A percentile compares a stretch with the other conserved stretches of the same genome.
phyloP scores from a whole-genome alignment of 2,329 filamentous ascomycete species.

The Metarhizium rileyi region DNA sequence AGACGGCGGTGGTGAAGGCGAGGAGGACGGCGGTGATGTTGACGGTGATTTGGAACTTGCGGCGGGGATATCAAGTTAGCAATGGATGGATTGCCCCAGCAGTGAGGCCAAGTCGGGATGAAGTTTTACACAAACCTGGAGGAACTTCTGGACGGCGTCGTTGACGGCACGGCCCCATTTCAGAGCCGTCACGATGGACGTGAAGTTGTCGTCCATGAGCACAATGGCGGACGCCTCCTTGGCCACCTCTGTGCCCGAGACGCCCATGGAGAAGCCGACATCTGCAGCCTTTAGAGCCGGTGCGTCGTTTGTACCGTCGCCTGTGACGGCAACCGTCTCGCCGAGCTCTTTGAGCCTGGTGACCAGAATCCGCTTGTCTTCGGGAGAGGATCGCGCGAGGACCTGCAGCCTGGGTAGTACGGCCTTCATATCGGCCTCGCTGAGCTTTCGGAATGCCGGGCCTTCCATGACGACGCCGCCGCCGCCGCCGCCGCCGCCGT shows the following conservation, averaged over 20 bases:
- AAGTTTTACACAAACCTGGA: constrained; percentile 33
- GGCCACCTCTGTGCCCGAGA: constrained; percentile 56
- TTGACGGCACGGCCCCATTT: constrained; percentile 62
- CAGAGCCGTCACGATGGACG: constrained; percentile 56
- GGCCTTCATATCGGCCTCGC: constrained; percentile 40
- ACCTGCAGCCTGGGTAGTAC: constrained; percentile 40
- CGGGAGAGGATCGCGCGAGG: constrained; percentile 48
- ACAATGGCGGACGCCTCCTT: constrained; percentile 62
- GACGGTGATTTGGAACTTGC: constrained; percentile 56
- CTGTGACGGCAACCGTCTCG: constrained; percentile 53
- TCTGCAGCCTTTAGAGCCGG: constrained; percentile 56
- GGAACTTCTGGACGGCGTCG: constrained; percentile 58
- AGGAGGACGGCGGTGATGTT: constrained; percentile 59
- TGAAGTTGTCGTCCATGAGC: constrained; percentile 57
- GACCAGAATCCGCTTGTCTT: constrained; percentile 50
- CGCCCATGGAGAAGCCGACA: constrained; percentile 60
- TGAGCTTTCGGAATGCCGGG: constrained; percentile 49
- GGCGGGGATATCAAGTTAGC: background rate
- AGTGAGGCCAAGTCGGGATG: background rate
- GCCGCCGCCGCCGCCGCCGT: no score
- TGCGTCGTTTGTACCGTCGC: constrained; percentile 58
- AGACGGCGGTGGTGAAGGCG: constrained; percentile 53
- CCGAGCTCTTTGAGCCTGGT: constrained; percentile 42
- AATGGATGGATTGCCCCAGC: no score
- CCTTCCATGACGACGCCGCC: constrained; percentile 60